Evolutionary conservation across 495 filamentous ascomycete species (phyloP).

Genomic region (Podospora didyma): DNA sequence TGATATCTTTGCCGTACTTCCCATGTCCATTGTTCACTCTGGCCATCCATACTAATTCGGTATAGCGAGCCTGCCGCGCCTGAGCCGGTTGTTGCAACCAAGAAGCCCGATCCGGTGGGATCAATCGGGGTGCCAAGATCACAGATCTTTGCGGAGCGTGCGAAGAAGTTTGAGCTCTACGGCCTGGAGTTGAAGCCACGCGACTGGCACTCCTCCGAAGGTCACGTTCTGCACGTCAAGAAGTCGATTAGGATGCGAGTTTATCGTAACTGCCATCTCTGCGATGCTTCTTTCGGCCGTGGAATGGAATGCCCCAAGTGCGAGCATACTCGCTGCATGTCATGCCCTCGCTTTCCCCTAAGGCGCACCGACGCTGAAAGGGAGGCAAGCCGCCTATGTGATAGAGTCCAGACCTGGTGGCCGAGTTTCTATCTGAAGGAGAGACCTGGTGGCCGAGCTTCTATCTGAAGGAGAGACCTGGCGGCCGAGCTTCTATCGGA

Average conservation of each 20-base stretch:
- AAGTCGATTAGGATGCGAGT: constrained; percentile 91
- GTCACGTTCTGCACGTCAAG: constrained; percentile 66
- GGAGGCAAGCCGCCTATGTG: constrained; percentile 42
- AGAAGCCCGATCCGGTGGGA: constrained; percentile 12
- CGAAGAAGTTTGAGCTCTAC: constrained; percentile 67
- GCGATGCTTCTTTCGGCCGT: constrained; percentile 58
- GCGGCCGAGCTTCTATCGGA: too few species aligned
- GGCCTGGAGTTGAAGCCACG: constrained; percentile 64
- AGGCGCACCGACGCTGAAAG: constrained; percentile 50
- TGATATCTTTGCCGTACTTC: too few species aligned
- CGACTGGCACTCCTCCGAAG: constrained; percentile 60
- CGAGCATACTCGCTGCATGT: constrained; percentile 72
- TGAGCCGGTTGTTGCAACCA: constrained; percentile 13
- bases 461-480: too few species aligned
- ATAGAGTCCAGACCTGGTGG: too few species aligned
- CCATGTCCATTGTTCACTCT: not conserved
- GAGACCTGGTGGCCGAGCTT: too few species aligned
- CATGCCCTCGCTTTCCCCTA: constrained; percentile 69
- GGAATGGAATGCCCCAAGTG: constrained; percentile 66
- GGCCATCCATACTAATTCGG: constrained; percentile 14
- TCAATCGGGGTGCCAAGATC: constrained; percentile 39
- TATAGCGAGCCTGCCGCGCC: constrained; percentile 26
- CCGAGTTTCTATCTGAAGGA: too few species aligned
- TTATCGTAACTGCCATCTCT: constrained; percentile 77
- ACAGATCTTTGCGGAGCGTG: constrained; percentile 62